Evolutionary conservation across 179 eudicot genomes (phyloP).

Genomic region (Beta macrorhiza): DNA sequence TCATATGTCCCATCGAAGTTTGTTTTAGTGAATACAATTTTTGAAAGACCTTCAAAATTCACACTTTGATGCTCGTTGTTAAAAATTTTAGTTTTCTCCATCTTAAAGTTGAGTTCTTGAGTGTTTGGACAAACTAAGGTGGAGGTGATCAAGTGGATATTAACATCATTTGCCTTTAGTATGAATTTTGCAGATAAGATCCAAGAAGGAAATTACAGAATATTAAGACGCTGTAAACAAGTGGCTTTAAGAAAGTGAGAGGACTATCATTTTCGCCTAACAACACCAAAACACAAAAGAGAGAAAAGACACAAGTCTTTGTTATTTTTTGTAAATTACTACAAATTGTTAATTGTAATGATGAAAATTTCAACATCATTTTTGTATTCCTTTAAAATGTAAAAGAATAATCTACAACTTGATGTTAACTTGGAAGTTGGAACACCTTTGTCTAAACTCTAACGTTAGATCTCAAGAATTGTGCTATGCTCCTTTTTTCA

Average conservation of each 20-base stretch:
- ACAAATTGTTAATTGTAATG: not conserved
- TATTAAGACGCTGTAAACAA: conserved; percentile 15
- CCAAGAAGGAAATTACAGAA: conserved; percentile 2
- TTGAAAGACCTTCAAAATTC: too few species aligned
- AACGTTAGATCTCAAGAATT: too few species aligned
- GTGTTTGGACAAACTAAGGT: conserved; percentile 17
- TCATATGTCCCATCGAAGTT: too few species aligned
- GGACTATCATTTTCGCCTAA: conserved; percentile 38
- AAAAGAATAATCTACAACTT: not conserved
- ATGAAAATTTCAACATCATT: conserved; percentile 9
- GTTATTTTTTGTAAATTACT: not conserved
- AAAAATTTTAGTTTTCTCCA: not conserved
- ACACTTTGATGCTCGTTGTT: too few species aligned
- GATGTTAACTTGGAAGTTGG: not conserved
- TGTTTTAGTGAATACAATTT: too few species aligned
- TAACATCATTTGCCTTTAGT: conserved; percentile 25
- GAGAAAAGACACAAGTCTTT: not conserved
- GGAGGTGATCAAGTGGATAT: conserved; percentile 23
- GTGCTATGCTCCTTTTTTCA: too few species aligned
- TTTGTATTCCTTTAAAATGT: not conserved
- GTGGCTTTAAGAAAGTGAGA: conserved; percentile 35
- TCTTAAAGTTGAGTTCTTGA: not conserved
- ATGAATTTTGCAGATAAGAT: conserved; percentile 21
- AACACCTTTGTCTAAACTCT: not conserved
- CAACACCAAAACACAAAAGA: conserved; percentile 21